Conservation (phyloP, 768 basidiomycete genomes). For the Psilocybe tampanensis region DNA sequence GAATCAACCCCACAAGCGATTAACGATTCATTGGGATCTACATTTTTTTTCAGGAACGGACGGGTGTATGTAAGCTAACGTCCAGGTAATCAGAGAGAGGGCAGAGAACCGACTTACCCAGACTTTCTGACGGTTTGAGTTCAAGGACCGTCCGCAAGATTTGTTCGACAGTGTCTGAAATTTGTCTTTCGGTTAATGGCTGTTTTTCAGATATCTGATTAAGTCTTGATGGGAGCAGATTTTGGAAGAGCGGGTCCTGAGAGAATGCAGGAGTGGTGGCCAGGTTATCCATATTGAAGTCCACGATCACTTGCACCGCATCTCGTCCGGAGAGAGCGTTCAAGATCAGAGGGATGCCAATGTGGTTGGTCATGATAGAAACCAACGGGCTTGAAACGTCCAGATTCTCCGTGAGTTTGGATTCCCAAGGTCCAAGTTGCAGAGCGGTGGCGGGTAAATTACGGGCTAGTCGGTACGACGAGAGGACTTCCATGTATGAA, state of each 20-base stretch:
- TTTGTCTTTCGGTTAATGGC: background rate
- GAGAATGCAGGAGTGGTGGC: slow-evolving; percentile 5
- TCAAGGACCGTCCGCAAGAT: slow-evolving; percentile 17
- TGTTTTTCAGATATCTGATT: background rate
- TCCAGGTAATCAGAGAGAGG: too few species aligned
- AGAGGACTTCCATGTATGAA: slow-evolving; percentile 20
- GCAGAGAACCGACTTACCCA: slow-evolving; percentile 18
- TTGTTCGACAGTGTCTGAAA: slow-evolving; percentile 1
- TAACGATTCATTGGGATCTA: slow-evolving; percentile 16
- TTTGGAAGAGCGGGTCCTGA: slow-evolving; percentile 12
- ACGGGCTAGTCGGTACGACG: slow-evolving; percentile 12
- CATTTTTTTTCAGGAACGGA: too few species aligned
- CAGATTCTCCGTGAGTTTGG: slow-evolving; percentile 15
- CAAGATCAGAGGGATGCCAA: slow-evolving; percentile 26
- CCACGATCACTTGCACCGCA: slow-evolving; percentile 24
- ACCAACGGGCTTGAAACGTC: slow-evolving; percentile 7
- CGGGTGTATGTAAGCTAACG: too few species aligned
- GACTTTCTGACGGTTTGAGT: slow-evolving; percentile 11
- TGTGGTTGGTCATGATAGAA: slow-evolving; percentile 12
- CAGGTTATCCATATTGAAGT: slow-evolving; percentile 10
- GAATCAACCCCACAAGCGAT: slow-evolving; percentile 21
- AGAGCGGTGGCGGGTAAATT: slow-evolving; percentile 18
- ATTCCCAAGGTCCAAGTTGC: slow-evolving; percentile 25
- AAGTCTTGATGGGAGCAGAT: background rate
- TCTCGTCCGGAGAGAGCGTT: slow-evolving; percentile 11